Conservation (phyloP, 2,329 filamentous ascomycete genomes). For the Penicillium sp. region DNA sequence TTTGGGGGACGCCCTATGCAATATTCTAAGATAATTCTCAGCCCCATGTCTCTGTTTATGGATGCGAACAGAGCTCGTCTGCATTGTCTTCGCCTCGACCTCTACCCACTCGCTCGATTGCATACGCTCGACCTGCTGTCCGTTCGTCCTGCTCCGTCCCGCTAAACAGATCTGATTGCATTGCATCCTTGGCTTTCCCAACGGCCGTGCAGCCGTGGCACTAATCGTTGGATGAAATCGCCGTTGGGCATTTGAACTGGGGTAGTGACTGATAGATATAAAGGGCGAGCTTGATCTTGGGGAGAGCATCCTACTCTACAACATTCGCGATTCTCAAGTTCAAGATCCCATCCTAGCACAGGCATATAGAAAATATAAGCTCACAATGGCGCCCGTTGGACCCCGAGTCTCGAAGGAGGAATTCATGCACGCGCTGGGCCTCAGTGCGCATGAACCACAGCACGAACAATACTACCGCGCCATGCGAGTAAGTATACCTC, state of each 20-base stretch:
- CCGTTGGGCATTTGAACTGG: constrained; percentile 1
- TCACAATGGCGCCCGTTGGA: constrained; percentile 34
- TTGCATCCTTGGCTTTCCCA: constrained; percentile 6
- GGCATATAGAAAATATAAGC: neutral
- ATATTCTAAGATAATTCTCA: neutral
- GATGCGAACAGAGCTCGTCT: neutral
- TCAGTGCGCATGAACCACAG: constrained; percentile 39
- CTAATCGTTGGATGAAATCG: constrained; percentile 2
- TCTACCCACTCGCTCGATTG: constrained; percentile 15
- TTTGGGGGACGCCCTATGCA: neutral
- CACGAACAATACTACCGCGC: constrained; percentile 44
- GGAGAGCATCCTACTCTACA: too few relatives aligned
- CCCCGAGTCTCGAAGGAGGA: constrained; percentile 45
- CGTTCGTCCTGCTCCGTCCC: constrained; percentile 22
- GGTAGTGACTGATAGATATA: constrained; percentile 13
- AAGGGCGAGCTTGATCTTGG: constrained; percentile 1
- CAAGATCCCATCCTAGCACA: neutral
- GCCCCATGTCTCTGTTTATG: neutral
- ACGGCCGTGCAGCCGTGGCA: constrained; percentile 2
- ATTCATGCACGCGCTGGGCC: constrained; percentile 43
- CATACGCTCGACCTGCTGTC: constrained; percentile 9
- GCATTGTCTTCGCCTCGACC: constrained; percentile 2
- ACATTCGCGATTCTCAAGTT: neutral
- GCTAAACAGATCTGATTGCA: constrained; percentile 17
- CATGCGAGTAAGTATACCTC: constrained; percentile 38